Conservation (phyloP, 2,329 filamentous ascomycete species). For the Neofusicoccum kwambonambiense region DNA sequence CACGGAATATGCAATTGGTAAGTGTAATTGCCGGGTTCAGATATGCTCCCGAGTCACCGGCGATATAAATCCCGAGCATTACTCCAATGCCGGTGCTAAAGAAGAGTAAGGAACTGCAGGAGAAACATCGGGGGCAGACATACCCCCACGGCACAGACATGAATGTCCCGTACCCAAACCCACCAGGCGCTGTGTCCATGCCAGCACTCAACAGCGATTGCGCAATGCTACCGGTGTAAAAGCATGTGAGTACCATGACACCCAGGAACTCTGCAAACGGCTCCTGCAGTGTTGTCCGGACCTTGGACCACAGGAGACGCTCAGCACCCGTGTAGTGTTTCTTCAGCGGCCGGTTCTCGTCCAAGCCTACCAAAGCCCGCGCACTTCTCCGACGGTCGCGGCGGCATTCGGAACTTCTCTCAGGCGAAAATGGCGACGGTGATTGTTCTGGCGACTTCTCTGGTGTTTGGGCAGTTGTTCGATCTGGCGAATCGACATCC, state of each 20-base stretch:
- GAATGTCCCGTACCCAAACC: slow-evolving; percentile 43
- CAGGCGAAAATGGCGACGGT: neutral
- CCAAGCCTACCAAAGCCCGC: neutral
- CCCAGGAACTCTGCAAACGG: slow-evolving; percentile 48
- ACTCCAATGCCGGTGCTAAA: slow-evolving; percentile 20
- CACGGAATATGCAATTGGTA: slow-evolving; percentile 66
- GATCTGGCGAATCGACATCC: too few relatives aligned
- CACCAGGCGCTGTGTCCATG: slow-evolving; percentile 40
- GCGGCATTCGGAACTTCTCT: neutral
- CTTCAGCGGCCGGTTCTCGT: neutral
- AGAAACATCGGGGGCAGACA: neutral
- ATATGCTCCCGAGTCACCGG: slow-evolving; percentile 64
- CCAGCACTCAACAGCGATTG: slow-evolving; percentile 42
- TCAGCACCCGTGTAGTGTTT: neutral
- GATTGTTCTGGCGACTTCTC: neutral
- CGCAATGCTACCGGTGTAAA: slow-evolving; percentile 46
- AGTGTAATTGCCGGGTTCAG: slow-evolving; percentile 67
- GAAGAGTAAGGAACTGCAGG: neutral
- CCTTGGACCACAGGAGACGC: neutral
- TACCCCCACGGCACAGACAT: slow-evolving; percentile 45
- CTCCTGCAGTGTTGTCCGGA: slow-evolving; percentile 34
- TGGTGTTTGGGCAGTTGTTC: too few relatives aligned
- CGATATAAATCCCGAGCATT: slow-evolving; percentile 60
- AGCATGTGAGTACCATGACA: slow-evolving; percentile 38
- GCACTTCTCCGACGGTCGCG: neutral